Evolutionary conservation across 2,329 filamentous ascomycete species (phyloP).

Genomic region (Aspergillus thermomutatus): DNA sequence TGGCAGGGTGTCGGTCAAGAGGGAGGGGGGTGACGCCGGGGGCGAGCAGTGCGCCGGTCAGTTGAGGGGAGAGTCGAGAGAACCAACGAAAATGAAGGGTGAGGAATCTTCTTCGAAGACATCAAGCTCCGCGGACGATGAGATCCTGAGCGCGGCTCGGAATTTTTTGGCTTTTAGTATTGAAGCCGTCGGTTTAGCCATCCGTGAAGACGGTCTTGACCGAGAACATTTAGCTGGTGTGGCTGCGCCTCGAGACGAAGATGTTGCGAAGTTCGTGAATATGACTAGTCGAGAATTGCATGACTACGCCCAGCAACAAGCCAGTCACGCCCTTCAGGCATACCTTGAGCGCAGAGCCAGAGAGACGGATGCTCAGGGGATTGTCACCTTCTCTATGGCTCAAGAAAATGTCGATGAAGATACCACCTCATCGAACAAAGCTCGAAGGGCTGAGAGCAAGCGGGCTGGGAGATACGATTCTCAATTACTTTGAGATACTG

Average conservation of each 20-base stretch:
- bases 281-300: neutral
- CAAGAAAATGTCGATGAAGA: neutral
- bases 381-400: neutral
- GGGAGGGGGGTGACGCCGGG: neutral
- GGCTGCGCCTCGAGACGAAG: neutral
- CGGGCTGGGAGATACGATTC: neutral
- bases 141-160: neutral
- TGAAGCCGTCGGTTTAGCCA: neutral
- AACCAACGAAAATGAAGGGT: neutral
- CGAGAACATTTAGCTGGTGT: neutral
- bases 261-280: neutral
- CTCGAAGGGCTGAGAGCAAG: neutral
- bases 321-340: neutral
- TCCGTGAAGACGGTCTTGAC: neutral
- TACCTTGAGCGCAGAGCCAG: neutral
- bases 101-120: neutral
- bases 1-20: neutral
- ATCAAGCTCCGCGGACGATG: neutral
- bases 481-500: neutral
- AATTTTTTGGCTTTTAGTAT: slow-evolving; percentile 1
- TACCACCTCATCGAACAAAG: neutral
- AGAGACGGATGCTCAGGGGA: neutral
- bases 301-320: neutral
- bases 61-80: neutral
- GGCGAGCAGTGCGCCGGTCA: too few relatives aligned